Percentiles rank a stretch among this genome's conserved stretches.
Evolutionary conservation across 75 land plant genomes (phyloP).

Genomic region (Cupressus sempervirens): DNA sequence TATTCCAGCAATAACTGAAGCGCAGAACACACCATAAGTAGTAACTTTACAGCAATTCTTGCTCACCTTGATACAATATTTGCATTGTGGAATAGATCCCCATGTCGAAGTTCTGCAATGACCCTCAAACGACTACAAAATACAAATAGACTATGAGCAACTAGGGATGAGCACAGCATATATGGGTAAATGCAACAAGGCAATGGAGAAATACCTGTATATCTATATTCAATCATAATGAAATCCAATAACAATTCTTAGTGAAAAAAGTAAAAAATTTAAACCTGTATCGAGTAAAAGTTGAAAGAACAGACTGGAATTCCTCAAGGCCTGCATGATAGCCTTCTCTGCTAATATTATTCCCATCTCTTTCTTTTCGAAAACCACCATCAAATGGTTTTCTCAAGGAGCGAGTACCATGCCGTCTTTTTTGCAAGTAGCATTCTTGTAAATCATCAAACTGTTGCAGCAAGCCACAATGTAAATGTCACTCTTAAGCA

Average conservation of each 20-base stretch:
- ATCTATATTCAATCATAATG: neutral
- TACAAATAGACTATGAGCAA: neutral
- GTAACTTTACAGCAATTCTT: neutral
- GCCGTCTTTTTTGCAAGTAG: slow-evolving; percentile 79
- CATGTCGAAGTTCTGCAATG: slow-evolving; percentile 88
- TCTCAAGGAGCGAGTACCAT: slow-evolving; percentile 28
- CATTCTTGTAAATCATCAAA: slow-evolving; percentile 96
- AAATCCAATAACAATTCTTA: neutral
- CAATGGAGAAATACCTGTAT: neutral
- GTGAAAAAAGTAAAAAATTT: neutral
- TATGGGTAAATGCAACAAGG: neutral
- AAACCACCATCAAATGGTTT: slow-evolving; percentile 22
- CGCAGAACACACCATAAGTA: neutral
- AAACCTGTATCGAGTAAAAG: slow-evolving; percentile 95
- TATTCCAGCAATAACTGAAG: slow-evolving; percentile 5
- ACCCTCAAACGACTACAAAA: slow-evolving; percentile 79
- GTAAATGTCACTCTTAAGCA: neutral
- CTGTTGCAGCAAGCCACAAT: slow-evolving; percentile 27
- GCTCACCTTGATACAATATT: slow-evolving; percentile 96
- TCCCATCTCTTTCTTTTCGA: slow-evolving; percentile 40
- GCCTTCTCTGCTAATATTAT: slow-evolving; percentile 44
- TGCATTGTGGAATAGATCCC: slow-evolving; percentile 83
- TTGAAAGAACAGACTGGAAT: slow-evolving; percentile 80
- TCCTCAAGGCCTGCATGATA: slow-evolving; percentile 81
- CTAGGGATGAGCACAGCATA: neutral